phyloP scores from a whole-genome alignment of 1,284 basidiomycete genomes.

The Vanrija pseudolonga region DNA sequence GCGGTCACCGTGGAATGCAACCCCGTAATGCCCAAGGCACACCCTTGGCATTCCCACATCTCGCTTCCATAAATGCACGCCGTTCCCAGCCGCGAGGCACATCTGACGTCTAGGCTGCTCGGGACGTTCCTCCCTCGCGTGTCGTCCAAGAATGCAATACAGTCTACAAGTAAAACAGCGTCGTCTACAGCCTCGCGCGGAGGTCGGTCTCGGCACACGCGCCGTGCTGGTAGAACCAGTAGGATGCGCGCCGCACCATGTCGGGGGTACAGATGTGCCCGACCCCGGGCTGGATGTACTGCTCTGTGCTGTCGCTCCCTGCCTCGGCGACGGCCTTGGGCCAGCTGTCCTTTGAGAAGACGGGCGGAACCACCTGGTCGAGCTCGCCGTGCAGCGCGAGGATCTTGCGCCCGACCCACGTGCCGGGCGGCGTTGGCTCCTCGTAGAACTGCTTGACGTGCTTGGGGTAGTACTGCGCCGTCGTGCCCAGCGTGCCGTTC shows the following conservation, averaged over 20 bases:
- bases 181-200: background rate
- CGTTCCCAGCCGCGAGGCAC: too few relatives aligned
- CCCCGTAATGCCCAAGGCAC: too few relatives aligned
- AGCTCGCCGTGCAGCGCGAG: conserved; percentile 59
- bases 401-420: conserved; percentile 64
- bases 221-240: conserved; percentile 44
- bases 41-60: too few relatives aligned
- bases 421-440: background rate
- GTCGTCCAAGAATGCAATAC: too few relatives aligned
- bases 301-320: conserved; percentile 36
- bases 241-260: conserved; percentile 42
- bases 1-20: too few relatives aligned
- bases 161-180: background rate
- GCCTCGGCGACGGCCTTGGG: conserved; percentile 27
- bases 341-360: conserved; percentile 16
- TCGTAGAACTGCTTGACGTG: conserved; percentile 1
- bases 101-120: too few relatives aligned
- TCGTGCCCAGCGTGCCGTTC: background rate
- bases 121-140: too few relatives aligned
- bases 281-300: conserved; percentile 6
- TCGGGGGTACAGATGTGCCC: conserved; percentile 29
- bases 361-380: conserved; percentile 43
- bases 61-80: too few relatives aligned
- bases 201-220: background rate
- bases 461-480: conserved; percentile 5